Conservation (phyloP, 1,139 yeast species). For the Zhuliangozyma parablackwelliae region DNA sequence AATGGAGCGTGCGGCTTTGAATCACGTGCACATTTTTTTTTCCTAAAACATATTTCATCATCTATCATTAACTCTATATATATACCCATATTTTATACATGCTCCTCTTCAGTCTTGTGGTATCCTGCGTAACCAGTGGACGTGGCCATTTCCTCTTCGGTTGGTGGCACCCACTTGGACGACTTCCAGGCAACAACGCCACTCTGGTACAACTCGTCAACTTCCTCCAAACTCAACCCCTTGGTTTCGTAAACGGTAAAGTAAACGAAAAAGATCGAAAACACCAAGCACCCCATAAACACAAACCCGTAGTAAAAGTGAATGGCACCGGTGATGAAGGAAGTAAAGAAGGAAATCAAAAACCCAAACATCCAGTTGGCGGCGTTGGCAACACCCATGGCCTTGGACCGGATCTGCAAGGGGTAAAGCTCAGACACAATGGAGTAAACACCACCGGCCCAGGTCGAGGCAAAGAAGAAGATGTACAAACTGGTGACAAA, state of each 20-base stretch:
- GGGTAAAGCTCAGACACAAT: conserved; percentile 79
- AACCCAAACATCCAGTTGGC: conserved; percentile 81
- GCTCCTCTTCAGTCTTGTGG: conserved; percentile 23
- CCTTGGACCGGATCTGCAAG: conserved; percentile 72
- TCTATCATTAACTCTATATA: background rate
- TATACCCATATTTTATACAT: conserved; percentile 7
- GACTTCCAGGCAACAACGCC: conserved; percentile 47
- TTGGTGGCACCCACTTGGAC: conserved; percentile 41
- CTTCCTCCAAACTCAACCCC: conserved; percentile 59
- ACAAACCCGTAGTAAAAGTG: conserved; percentile 64
- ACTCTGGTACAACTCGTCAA: conserved; percentile 54
- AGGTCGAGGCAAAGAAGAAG: conserved; percentile 78
- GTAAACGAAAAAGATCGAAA: conserved; percentile 52
- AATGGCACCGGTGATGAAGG: conserved; percentile 52
- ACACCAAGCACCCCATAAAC: conserved; percentile 62
- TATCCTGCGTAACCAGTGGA: conserved; percentile 21
- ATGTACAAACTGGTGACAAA: conserved; percentile 75
- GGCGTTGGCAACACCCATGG: conserved; percentile 71
- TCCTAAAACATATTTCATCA: no score
- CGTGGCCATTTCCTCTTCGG: conserved; percentile 28
- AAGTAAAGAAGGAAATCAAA: conserved; percentile 71
- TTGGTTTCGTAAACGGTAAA: conserved; percentile 59
- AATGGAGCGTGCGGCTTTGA: no score
- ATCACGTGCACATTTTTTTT: no score
- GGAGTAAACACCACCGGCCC: conserved; percentile 85